These are phyloP conservation scores for Fusarium concolor DNA, from an alignment of 2,329 filamentous ascomycete genomes.

Conservation along the genomic window DNA sequence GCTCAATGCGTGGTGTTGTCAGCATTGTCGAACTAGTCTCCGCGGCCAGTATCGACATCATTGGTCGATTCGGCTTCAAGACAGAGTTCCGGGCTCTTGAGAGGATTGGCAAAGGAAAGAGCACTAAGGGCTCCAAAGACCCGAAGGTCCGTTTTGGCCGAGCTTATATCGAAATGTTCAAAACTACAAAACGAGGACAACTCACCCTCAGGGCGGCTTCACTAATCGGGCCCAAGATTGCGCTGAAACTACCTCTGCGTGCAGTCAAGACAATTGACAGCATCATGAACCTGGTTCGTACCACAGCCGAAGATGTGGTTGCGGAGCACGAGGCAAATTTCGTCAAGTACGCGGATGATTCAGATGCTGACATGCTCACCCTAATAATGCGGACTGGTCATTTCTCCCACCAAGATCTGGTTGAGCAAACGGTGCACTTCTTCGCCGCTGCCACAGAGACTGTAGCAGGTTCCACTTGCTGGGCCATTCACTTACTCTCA, in stretches of 20 bases:
- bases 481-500: neutral
- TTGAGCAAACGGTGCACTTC: neutral
- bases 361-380: neutral
- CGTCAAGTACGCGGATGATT: rapidly evolving
- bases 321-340: neutral
- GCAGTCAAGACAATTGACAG: neutral
- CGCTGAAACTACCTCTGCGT: neutral
- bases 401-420: neutral
- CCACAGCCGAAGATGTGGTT: neutral
- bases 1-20: neutral
- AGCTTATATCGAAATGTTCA: neutral
- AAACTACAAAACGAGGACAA: neutral
- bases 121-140: neutral
- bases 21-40: neutral
- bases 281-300: neutral
- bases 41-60: neutral
- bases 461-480: neutral
- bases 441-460: neutral
- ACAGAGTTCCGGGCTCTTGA: neutral
- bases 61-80: neutral
- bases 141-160: neutral
- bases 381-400: neutral
- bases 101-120: rapidly evolving
- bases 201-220: neutral
- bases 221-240: neutral